These are phyloP conservation scores for Triadica sebifera DNA, from an alignment of 345 rosid species.

Conservation along the genomic window DNA sequence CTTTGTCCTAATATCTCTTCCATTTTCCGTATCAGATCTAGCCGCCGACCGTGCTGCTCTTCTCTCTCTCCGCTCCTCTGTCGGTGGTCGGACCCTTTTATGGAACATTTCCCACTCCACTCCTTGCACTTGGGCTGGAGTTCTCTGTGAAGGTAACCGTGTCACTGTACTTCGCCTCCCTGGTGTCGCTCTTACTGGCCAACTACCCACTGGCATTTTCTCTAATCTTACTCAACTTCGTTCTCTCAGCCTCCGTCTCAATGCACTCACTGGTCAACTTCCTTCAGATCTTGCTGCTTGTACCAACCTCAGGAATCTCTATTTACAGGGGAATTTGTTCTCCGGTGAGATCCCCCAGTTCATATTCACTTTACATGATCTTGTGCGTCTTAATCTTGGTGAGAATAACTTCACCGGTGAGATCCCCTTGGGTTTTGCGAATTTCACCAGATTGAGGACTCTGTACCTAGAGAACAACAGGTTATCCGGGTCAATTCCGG, in stretches of 20 bases:
- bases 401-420: too few relatives aligned
- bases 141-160: conserved; percentile 54
- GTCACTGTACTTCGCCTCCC: conserved; percentile 77
- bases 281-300: conserved; percentile 81
- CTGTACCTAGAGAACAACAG: conserved; percentile 48
- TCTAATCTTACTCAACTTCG: conserved; percentile 74
- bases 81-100: conserved; percentile 76
- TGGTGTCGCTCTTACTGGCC: conserved; percentile 70
- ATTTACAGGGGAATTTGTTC: conserved; percentile 76
- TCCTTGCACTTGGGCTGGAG: conserved; percentile 89
- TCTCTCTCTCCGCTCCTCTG: conserved; percentile 67
- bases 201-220: conserved; percentile 62
- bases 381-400: conserved; percentile 28
- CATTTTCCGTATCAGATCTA: conserved; percentile 52
- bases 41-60: conserved; percentile 78
- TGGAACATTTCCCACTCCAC: conserved; percentile 51
- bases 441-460: too few relatives aligned
- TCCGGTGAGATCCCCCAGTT: conserved; percentile 73
- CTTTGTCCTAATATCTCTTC: conserved; percentile 23
- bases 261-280: conserved; percentile 53
- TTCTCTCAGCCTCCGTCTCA: conserved; percentile 82
- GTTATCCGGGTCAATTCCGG: conserved; percentile 20
- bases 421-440: too few relatives aligned
- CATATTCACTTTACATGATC: conserved; percentile 47
- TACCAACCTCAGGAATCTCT: conserved; percentile 57